Evolutionary conservation across 2,329 filamentous ascomycete genomes (phyloP), one percentile per base, ranked within the genome.

Genomic region (Tympanopsis confertula): DNA sequence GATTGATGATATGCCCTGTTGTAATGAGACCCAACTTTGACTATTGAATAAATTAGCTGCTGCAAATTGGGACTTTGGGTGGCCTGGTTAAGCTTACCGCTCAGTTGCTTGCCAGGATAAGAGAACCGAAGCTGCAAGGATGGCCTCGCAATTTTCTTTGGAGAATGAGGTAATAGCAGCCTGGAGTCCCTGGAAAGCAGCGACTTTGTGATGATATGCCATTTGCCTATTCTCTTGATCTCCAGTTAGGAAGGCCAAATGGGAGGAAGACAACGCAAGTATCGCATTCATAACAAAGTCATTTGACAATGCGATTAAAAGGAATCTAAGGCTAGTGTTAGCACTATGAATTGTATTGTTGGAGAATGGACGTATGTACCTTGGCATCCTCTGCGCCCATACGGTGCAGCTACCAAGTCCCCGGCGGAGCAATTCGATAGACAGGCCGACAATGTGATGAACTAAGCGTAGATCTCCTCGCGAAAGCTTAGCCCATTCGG

Each of bases 51-150:
- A 45, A 35, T 33, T 41, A 19, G 17, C 36, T n/a, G 14, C 40
- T 35, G 56, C 45, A 56, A 50, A 43, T 38, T 44, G 37, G 15
- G n/a, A 41, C 37, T 35, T 14, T 15, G 14, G 5, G 19, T n/a
- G n/a, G n/a, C n/a, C n/a, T n/a, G n/a, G 20, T 13, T 32, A 33
- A 38, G 56, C 67, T 57, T 59, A 78, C 77, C 76, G 81, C 51
- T 82, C 78, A 26, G 69, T 75, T n/a, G 74, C 71, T 56, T 82
- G 77, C 75, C 78, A 82, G 17, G 76, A 74, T 20, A 82, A 59
- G 19, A 82, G 58, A 38, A 81, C 65, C 3, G 76, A 81, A 4
- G 76, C 72, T 19, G 77, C 76, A 14, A 82, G 63, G 20, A 81
- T 71, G 4, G 75, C 74, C 53, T 82, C 77, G 3, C 73, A 74